Base-by-base conservation (phyloP, 1,139 yeast genomes). In the Hanseniaspora gamundiae region DNA sequence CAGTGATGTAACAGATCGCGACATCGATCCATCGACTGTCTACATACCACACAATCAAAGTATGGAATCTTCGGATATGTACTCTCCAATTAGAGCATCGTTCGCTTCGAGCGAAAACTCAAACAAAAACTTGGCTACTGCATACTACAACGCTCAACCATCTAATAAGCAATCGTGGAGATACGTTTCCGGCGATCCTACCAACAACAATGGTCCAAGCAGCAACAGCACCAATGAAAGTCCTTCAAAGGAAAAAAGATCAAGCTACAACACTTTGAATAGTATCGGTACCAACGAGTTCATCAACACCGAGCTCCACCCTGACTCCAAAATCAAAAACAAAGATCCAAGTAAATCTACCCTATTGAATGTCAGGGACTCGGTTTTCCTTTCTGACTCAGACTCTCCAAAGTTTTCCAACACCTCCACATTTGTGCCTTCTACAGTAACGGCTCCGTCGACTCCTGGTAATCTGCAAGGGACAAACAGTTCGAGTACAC, bases 1-100 rank as follows among this genome's bases (percentile, higher is more conserved):
- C 14, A n/a, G 9, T 30, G 35, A 30, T 17, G 35, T n/a, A n/a
- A n/a, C 17, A 16, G 19, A 30, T 14, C 14, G 10, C 22, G 22
- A 33, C 6, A 33, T 4, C 2, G 36, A 19, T 11, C 22, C 21
- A 4, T 39, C 41, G 28, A 41, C 38, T 35, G 39, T 41, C 4
- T 44, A 40, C 11, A 41, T 41, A 28, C 42, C 46, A 10, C 44
- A 41, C 17, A 20, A 24, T 33, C 39, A 41, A 10, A n/a, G 39
- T 31, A 21, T 35, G 16, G 43, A 41, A 16, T 41, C 46, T 22
- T 44, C 46, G 13, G 39, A 44, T 21, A 19, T 44, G 38, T 44
- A 44, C 35, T 44, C 46, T 10, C 46, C 46, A 27, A 44, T 44
- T n/a, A 44, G 46, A 44, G 35, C 40, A 20, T 44, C 46, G 4